These are phyloP conservation scores for Pseudopyricularia javanii DNA, from an alignment of 2,329 filamentous ascomycete species.

Conservation along the genomic window DNA sequence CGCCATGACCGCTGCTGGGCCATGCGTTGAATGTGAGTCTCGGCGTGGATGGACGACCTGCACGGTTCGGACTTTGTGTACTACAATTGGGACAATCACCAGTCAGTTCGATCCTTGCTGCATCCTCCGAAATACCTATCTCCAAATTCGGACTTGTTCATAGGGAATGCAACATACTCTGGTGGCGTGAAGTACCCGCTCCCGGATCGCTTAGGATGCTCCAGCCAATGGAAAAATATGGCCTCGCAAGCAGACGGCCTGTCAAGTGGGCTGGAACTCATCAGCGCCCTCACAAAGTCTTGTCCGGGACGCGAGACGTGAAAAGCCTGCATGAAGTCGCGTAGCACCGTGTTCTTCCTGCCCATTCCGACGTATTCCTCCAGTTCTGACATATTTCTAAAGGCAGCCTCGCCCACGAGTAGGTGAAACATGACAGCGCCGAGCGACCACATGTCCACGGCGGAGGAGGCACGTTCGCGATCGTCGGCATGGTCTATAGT, in stretches of 20 bases:
- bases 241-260: not conserved
- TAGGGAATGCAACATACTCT: not conserved
- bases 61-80: too few species aligned
- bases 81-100: too few species aligned
- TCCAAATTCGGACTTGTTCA: not conserved
- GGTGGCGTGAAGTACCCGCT: not conserved
- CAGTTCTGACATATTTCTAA: not conserved
- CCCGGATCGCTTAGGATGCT: not conserved
- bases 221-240: not conserved
- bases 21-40: too few species aligned
- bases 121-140: too few species aligned
- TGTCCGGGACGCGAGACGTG: not conserved
- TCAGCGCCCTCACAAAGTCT: not conserved
- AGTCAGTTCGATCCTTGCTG: not conserved
- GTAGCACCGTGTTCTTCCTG: not conserved
- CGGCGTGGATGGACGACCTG: too few species aligned
- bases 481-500: not conserved
- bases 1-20: too few species aligned
- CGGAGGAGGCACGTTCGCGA: not conserved
- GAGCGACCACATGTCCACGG: conserved; percentile 15
- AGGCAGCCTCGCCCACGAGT: conserved; percentile 1
- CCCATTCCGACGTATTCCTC: not conserved
- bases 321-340: too few species aligned
- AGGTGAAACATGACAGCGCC: conserved; percentile 10
- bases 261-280: not conserved